A percentile compares a stretch with the other conserved stretches of the same genome.
phyloP scores from a whole-genome alignment of 495 filamentous ascomycete species.

The Hypoxylon trugodes region DNA sequence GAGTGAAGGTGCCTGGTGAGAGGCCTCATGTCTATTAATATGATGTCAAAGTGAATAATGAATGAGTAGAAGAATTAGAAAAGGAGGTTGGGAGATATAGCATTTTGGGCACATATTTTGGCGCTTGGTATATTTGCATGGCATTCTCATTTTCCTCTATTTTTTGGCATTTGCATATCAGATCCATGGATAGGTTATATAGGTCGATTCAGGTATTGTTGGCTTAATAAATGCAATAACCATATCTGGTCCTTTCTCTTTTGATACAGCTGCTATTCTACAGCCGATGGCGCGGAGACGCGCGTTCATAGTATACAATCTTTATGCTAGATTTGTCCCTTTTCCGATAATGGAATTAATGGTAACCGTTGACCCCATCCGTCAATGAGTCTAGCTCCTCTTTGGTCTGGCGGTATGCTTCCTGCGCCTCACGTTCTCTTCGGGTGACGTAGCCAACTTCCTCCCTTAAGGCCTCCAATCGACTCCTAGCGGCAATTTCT shows the following conservation, averaged over 20 bases:
- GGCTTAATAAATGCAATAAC: background rate
- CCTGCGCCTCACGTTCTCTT: slow-evolving; percentile 89
- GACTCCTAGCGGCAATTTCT: slow-evolving; percentile 72
- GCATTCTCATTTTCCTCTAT: background rate
- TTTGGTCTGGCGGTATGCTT: slow-evolving; percentile 76
- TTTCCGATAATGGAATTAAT: slow-evolving; percentile 34
- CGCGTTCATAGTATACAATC: slow-evolving; percentile 28
- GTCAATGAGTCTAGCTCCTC: slow-evolving; percentile 77
- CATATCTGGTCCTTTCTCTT: background rate
- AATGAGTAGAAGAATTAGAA: too few relatives aligned
- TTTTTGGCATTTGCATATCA: background rate
- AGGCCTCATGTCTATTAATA: background rate
- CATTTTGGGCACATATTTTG: too few relatives aligned
- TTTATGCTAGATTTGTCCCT: background rate
- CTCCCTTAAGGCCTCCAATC: slow-evolving; percentile 79
- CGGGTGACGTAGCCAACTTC: slow-evolving; percentile 84
- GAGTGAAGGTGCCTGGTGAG: background rate
- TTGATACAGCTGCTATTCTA: background rate
- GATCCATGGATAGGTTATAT: background rate
- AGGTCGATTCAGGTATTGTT: slow-evolving; percentile 17
- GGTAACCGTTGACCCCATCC: slow-evolving; percentile 50
- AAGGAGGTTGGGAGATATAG: too few relatives aligned
- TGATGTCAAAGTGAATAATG: background rate
- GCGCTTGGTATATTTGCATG: background rate
- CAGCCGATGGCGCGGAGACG: background rate